Conservation (phyloP, 345 rosid genomes). For the Garcia nutans region DNA sequence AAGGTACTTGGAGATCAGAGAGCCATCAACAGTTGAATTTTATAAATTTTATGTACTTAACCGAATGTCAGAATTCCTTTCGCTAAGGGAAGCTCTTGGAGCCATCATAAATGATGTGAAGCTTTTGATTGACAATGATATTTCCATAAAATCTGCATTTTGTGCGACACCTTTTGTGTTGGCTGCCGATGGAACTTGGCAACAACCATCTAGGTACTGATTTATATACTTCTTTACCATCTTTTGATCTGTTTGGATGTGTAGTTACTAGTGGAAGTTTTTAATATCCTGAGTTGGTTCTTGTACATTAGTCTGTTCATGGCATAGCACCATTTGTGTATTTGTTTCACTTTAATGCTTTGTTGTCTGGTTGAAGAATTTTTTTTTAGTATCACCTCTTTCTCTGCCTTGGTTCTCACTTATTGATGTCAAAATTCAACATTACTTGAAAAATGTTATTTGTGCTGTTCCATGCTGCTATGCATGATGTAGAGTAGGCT, state of each 20-base stretch:
- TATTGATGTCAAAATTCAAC: neutral
- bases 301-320: neutral
- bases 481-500: neutral
- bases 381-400: too few species aligned
- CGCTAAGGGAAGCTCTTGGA: constrained; percentile 55
- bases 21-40: constrained; percentile 73
- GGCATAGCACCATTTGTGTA: neutral
- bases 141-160: constrained; percentile 54
- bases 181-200: constrained; percentile 84
- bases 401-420: neutral
- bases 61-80: constrained; percentile 79
- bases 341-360: neutral
- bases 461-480: neutral
- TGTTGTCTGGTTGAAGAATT: neutral
- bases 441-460: neutral
- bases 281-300: neutral
- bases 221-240: constrained; percentile 12
- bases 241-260: neutral
- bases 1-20: constrained; percentile 63
- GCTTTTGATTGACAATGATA: constrained; percentile 64
- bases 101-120: constrained; percentile 74
- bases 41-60: constrained; percentile 75
- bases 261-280: neutral
- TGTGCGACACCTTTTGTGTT: constrained; percentile 73
- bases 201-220: constrained; percentile 75